Percentiles rank a stretch among this genome's conserved stretches.
Evolutionary conservation across 768 basidiomycete genomes (phyloP).

Genomic region (Hysterangium stoloniferum): DNA sequence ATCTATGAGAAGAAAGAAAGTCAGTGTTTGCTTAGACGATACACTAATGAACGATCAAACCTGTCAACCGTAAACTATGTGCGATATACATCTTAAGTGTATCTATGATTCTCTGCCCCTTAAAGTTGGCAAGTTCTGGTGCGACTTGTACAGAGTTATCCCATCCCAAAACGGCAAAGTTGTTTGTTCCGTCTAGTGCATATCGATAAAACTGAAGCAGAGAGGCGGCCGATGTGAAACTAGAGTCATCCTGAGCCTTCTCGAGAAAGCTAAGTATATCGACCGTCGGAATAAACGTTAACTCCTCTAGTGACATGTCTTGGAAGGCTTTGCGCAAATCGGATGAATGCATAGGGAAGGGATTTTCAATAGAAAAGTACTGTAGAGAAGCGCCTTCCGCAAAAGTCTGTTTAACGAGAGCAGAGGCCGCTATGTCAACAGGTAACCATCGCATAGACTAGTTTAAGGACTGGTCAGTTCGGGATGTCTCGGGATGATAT

Average conservation of each 20-base stretch:
- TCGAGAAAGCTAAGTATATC: too few relatives aligned
- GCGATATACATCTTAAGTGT: too few relatives aligned
- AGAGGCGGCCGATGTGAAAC: not conserved
- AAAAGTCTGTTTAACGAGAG: not conserved
- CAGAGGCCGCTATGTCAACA: not conserved
- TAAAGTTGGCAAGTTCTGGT: not conserved
- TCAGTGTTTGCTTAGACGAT: too few relatives aligned
- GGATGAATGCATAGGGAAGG: not conserved
- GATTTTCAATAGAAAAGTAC: not conserved
- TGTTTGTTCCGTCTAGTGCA: not conserved
- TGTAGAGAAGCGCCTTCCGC: not conserved
- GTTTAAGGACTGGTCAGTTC: too few relatives aligned
- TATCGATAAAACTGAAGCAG: not conserved
- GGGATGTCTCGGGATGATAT: too few relatives aligned
- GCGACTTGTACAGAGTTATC: not conserved
- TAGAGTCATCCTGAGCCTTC: too few relatives aligned
- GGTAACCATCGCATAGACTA: not conserved
- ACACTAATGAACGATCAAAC: too few relatives aligned
- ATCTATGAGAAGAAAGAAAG: too few relatives aligned
- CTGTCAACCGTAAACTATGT: too few relatives aligned
- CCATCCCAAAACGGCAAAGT: not conserved
- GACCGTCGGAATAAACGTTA: too few relatives aligned
- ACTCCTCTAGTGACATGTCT: not conserved
- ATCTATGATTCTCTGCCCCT: too few relatives aligned
- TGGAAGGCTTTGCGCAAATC: not conserved